Base-by-base conservation (phyloP, 352 stramenopile species). In the Phytophthora tubulina region DNA sequence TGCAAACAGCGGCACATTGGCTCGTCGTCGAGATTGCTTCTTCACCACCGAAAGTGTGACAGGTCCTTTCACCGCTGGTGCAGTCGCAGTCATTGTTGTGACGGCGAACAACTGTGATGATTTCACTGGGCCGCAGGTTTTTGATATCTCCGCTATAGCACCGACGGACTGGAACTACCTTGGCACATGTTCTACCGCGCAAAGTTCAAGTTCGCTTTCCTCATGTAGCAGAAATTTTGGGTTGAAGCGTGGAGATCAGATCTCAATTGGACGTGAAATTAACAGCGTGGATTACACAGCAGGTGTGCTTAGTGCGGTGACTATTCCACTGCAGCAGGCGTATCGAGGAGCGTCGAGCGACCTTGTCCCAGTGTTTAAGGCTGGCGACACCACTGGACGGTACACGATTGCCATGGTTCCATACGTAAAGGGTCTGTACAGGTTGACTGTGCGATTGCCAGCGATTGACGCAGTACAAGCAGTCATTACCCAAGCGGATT, bases 351-450 rank as follows among this genome's bases (percentile, higher is more conserved):
- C 71, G 4, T 80, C 76, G 2, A 89, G 73, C 27, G 76, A 86
- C 32, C 64, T 84, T 6, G 83, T 94, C 2, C 82, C 86, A 10
- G 78, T 97, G 0, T 96, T 85, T 48, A 93, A 93, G 45, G 79
- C 77, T 13, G 82, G 80, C 1, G 21, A 21, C 0, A 65, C 69
- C 8, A 97, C 91, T 4, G 96, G 95, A 0, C 94, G 79, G 1
- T 90, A 98, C 62, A 71, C 75, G 1, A 82, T 98, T 6, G 89
- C 84, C 32, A 97, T 98, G 78, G 92, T 93, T 21, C 94, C 95
- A 0, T 85, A 91, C 21, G 90, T 98, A 17, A 94, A 96, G 61
- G 96, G 96, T 4, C 78, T 75, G 32, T 99, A 99, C 75, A 58
- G 82, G 17, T 72, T 99, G 15, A 89, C 85, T 42, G 91, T 98